A percentile compares a stretch with the other conserved stretches of the same genome.
phyloP scores from a whole-genome alignment of 2,329 filamentous ascomycete genomes.

The Pestalotiopsis sp. region DNA sequence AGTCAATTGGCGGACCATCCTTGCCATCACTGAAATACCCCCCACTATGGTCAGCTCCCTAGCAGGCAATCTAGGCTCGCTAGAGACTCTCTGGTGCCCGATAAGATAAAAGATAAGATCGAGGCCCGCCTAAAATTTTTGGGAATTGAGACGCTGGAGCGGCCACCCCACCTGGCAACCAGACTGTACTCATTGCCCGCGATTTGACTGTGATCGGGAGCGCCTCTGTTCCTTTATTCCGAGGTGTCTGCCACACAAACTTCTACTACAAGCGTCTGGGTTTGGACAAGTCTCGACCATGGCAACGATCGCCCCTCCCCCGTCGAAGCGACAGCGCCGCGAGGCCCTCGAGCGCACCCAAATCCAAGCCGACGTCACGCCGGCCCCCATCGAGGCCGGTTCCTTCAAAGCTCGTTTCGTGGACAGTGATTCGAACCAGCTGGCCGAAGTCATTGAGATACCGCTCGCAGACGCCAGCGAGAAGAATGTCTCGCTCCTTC shows the following conservation, averaged over 20 bases:
- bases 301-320: constrained; percentile 81
- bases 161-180: not conserved
- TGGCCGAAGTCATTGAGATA: constrained; percentile 71
- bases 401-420: constrained; percentile 86
- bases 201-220: not conserved
- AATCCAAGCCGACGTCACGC: constrained; percentile 73
- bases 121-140: constrained; percentile 1
- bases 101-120: constrained; percentile 24
- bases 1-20: not conserved
- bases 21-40: not conserved
- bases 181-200: not conserved
- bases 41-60: not conserved
- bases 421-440: constrained; percentile 74
- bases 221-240: not conserved
- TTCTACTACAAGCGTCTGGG: not conserved
- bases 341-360: constrained; percentile 72
- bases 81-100: not conserved
- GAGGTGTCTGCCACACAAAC: not conserved
- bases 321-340: constrained; percentile 83
- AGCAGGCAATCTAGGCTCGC: not conserved
- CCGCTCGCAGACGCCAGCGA: constrained; percentile 83
- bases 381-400: constrained; percentile 69
- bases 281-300: constrained; percentile 44
- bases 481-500: constrained; percentile 83
- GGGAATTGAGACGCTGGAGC: not conserved